A percentile compares a stretch with the other conserved stretches of the same genome.
These are phyloP conservation scores for Mortierella sp. DNA, from an alignment of 371 early-diverging fungal genomes.

Conservation along the genomic window DNA sequence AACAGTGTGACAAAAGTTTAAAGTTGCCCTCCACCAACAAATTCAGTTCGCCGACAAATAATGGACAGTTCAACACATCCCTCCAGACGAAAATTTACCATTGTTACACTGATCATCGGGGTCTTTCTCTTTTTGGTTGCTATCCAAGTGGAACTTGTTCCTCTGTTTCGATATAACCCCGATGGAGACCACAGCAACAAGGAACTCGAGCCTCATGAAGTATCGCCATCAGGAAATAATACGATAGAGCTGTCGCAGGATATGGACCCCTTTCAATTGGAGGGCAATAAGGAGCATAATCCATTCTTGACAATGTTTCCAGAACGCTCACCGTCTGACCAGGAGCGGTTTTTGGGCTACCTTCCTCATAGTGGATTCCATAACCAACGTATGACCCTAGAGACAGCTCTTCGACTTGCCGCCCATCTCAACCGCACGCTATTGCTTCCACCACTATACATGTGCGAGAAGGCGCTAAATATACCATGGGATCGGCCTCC, in stretches of 20 bases:
- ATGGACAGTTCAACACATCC: too few species aligned
- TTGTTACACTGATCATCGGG: background rate
- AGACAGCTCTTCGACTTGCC: constrained; percentile 68
- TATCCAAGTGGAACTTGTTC: background rate
- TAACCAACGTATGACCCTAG: constrained; percentile 68
- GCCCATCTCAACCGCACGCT: constrained; percentile 65
- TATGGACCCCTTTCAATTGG: constrained; percentile 3
- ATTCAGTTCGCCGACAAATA: too few species aligned
- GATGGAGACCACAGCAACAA: background rate
- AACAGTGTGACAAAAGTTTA: too few species aligned
- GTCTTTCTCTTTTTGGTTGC: background rate
- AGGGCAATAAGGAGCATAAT: constrained; percentile 31
- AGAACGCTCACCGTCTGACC: constrained; percentile 29
- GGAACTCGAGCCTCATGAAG: background rate
- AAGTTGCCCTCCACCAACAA: too few species aligned
- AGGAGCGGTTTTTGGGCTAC: constrained; percentile 63
- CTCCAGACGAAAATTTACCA: background rate
- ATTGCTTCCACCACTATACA: constrained; percentile 64
- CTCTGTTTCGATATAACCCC: background rate
- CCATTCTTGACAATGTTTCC: constrained; percentile 49
- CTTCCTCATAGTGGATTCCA: constrained; percentile 74
- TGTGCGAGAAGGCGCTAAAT: constrained; percentile 27
- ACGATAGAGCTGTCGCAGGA: background rate
- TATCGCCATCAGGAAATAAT: background rate
- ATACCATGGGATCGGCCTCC: constrained; percentile 24